Percentiles rank a stretch among this genome's conserved stretches.
These are phyloP conservation scores for Kwoniella botswanensis DNA, from an alignment of 768 basidiomycete genomes.

Conservation along the genomic window DNA sequence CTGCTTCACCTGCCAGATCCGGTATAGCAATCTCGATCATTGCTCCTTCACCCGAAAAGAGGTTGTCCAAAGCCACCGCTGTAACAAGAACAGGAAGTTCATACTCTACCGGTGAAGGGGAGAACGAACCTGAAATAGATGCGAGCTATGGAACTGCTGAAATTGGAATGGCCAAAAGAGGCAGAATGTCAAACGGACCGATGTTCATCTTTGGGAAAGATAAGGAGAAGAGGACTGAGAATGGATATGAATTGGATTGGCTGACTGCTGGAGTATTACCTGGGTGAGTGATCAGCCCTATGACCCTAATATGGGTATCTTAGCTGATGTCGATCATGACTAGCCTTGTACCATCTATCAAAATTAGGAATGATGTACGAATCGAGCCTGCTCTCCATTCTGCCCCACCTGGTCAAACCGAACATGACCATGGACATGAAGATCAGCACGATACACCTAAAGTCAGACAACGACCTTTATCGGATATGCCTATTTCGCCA, in stretches of 20 bases:
- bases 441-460: neutral
- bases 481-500: constrained; percentile 9
- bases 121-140: neutral
- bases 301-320: neutral
- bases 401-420: constrained; percentile 3
- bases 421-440: neutral
- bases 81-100: constrained; percentile 1
- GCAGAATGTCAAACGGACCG: constrained; percentile 45
- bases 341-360: constrained; percentile 39
- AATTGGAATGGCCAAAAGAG: constrained; percentile 29
- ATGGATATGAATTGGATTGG: constrained; percentile 47
- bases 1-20: constrained; percentile 17
- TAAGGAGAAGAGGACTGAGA: neutral
- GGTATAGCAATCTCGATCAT: constrained; percentile 25
- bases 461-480: constrained; percentile 10
- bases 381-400: constrained; percentile 23
- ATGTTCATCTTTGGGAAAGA: constrained; percentile 32
- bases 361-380: constrained; percentile 32
- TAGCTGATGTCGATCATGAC: too few species aligned
- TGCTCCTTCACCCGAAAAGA: constrained; percentile 24
- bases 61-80: neutral
- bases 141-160: constrained; percentile 16
- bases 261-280: constrained; percentile 43
- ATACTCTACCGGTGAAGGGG: constrained; percentile 7
- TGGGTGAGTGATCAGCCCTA: constrained; percentile 21